Percentiles rank a stretch among this genome's conserved stretches.
Evolutionary conservation across 176 grass and related monocot species (phyloP).

Genomic region (Oryza meyeriana): DNA sequence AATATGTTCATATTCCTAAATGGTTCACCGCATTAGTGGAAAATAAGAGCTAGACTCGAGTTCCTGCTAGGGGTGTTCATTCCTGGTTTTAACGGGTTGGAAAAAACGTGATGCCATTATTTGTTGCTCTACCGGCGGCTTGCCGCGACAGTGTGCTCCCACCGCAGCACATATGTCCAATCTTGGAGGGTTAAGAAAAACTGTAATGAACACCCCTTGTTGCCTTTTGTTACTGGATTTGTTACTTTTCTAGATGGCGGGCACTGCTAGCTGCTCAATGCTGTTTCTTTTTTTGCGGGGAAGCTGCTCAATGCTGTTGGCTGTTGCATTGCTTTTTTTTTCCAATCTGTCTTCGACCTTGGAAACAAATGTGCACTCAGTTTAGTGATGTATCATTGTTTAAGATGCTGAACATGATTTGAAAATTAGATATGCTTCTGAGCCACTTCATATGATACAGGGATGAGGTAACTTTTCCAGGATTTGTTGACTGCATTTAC

Average conservation of each 20-base stretch:
- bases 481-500: constrained; percentile 92
- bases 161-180: neutral
- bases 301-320: neutral
- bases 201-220: neutral
- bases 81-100: neutral
- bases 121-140: neutral
- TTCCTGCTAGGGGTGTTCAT: neutral
- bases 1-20: neutral
- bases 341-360: neutral
- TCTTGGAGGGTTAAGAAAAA: neutral
- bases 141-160: neutral
- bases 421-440: neutral
- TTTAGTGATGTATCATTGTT: neutral
- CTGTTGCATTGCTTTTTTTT: constrained; percentile 1
- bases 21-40: neutral
- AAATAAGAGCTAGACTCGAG: neutral
- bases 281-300: too few species aligned
- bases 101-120: neutral
- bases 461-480: constrained; percentile 79
- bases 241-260: neutral
- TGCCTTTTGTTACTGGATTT: neutral
- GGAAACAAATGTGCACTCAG: neutral
- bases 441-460: constrained; percentile 45
- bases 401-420: constrained; percentile 5
- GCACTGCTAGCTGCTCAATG: neutral